phyloP scores from a whole-genome alignment of 176 grass and related monocot genomes.

The Phragmites australis region DNA sequence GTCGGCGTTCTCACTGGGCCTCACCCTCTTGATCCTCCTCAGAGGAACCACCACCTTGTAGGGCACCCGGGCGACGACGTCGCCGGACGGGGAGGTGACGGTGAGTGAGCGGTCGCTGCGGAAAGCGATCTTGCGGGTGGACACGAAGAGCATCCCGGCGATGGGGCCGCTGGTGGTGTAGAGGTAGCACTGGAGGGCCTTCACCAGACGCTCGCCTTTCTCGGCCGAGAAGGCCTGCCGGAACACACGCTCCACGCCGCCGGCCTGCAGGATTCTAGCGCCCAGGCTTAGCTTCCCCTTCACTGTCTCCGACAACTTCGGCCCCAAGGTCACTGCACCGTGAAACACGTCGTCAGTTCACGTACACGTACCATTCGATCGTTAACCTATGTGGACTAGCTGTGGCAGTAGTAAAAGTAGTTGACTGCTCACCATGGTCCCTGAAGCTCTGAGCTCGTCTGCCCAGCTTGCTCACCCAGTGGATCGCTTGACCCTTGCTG shows the following conservation, averaged over 20 bases:
- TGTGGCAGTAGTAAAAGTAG: neutral
- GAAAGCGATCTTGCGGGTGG: slow-evolving; percentile 75
- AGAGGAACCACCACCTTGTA: slow-evolving; percentile 81
- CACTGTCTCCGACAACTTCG: slow-evolving; percentile 75
- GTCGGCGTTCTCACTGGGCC: slow-evolving; percentile 59
- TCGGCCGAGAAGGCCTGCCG: slow-evolving; percentile 57
- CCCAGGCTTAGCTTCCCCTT: slow-evolving; percentile 79
- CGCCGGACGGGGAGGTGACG: slow-evolving; percentile 56
- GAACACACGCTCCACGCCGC: slow-evolving; percentile 74
- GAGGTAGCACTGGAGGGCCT: slow-evolving; percentile 84
- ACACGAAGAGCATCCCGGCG: slow-evolving; percentile 84
- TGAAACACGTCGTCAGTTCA: neutral
- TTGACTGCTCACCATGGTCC: slow-evolving; percentile 49
- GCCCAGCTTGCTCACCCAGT: slow-evolving; percentile 61
- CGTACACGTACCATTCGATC: neutral
- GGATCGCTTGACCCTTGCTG: slow-evolving; percentile 53
- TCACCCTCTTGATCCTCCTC: slow-evolving; percentile 51
- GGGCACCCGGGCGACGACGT: slow-evolving; percentile 54
- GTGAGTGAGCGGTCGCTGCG: slow-evolving; percentile 74
- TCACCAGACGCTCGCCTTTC: slow-evolving; percentile 67
- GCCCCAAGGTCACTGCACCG: slow-evolving; percentile 63
- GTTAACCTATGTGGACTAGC: neutral
- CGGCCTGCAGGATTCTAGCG: slow-evolving; percentile 70
- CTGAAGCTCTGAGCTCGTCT: slow-evolving; percentile 57
- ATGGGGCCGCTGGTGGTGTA: slow-evolving; percentile 87